A percentile compares a stretch with the other conserved stretches of the same genome.
Evolutionary conservation across 1,139 yeast species (phyloP).

Genomic region (Magnusiomyces paraingens): DNA sequence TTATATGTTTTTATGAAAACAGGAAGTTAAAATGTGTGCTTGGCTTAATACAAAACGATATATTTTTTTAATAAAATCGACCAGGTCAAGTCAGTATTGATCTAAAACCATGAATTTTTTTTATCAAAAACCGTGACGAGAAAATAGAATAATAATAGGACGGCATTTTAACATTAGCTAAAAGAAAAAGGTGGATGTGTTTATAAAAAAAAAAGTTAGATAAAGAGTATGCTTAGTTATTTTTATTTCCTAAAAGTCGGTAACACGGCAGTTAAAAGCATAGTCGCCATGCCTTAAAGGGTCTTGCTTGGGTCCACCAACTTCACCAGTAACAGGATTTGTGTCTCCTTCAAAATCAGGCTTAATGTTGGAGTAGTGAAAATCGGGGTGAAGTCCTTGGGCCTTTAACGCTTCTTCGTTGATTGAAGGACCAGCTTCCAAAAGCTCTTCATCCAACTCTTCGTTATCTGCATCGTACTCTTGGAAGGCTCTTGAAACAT

Average conservation of each 20-base stretch:
- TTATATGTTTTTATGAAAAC: no score
- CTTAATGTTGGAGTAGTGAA: constrained; percentile 62
- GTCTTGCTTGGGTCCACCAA: constrained; percentile 98
- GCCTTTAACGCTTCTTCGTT: constrained; percentile 38
- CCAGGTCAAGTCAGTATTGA: no score
- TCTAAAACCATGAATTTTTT: no score
- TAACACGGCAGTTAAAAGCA: constrained; percentile 91
- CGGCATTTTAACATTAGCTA: no score
- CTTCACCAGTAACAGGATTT: constrained; percentile 90
- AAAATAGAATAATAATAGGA: no score
- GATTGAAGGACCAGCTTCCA: constrained; percentile 38
- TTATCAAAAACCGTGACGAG: no score
- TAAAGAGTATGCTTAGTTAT: background rate
- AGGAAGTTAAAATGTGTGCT: no score
- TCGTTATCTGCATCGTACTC: constrained; percentile 45
- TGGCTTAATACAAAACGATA: no score
- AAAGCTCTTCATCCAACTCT: constrained; percentile 31
- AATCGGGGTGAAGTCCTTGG: constrained; percentile 39
- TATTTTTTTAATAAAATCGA: no score
- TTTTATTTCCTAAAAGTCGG: constrained; percentile 56
- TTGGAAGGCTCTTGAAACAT: constrained; percentile 63
- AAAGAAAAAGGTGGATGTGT: no score
- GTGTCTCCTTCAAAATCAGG: constrained; percentile 95
- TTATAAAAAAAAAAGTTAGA: no score
- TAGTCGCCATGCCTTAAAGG: constrained; percentile 92